Evolutionary conservation across 1,139 yeast genomes (phyloP), one percentile per base, ranked within the genome.

Genomic region (Yamadazyma mexicana): DNA sequence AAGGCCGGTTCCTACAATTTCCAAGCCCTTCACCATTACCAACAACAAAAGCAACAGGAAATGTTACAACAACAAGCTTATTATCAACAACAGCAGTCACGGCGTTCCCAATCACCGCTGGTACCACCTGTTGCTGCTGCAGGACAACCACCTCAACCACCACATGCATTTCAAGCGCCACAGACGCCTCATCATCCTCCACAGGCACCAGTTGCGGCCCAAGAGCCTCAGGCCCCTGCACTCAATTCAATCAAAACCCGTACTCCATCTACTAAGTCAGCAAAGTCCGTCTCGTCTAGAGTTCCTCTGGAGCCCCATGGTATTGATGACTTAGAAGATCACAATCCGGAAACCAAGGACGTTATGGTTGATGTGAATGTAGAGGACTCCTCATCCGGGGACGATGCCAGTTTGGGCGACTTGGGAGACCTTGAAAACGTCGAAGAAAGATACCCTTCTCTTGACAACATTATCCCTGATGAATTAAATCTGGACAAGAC

Each of bases 11-110:
- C 65, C 3, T 73, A 71, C 50, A 66, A 70, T 46, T 73, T 73
- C 56, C 72, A 66, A 27, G 73, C 73, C 6, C 60, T 73, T 37
- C 73, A 71, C 42, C 75, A 69, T 26, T 69, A 69, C 51, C 77
- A 72, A 48, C 58, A 57, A 11, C 66, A 65, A 26, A 68, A 61
- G 42, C 76, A 71, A 39, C 55, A 60, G 32, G 73, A 67, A 38
- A 38, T 64, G 28, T 33, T 62, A 34, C 55, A 61, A 39, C 74
- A 68, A 38, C 69, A 66, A 34, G 37, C 34, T 11, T 42, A 39
- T 17, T 43, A 39, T 27, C 43, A 35, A 17, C 48, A 46, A 26
- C 30, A 24, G 20, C 8, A 6, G 23, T n/a, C 35, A 12, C 14
- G 14, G 9, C n/a, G 18, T 10, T 15, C n/a, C n/a, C 26, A 17